Percentiles rank a stretch among this genome's conserved stretches.
Conservation (phyloP, 1,284 basidiomycete species). For the Tranzscheliella williamsii region DNA sequence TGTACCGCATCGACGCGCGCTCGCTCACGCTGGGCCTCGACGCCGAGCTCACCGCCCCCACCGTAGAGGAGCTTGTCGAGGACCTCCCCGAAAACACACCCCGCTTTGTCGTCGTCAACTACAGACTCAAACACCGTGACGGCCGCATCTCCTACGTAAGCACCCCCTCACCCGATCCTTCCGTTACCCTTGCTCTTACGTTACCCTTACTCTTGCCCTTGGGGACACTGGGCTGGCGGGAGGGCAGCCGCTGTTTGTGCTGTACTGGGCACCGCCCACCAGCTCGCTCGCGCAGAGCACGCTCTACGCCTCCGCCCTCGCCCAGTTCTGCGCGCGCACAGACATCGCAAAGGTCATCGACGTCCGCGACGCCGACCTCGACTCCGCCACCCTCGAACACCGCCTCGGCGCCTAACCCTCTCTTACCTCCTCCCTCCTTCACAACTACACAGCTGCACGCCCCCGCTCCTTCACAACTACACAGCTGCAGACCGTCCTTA, state of each 20-base stretch:
- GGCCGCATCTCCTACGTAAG: constrained; percentile 75
- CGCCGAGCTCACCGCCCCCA: constrained; percentile 29
- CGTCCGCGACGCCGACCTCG: constrained; percentile 46
- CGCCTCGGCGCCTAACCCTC: constrained; percentile 38
- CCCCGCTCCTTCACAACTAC: too few relatives aligned
- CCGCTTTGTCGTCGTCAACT: constrained; percentile 81
- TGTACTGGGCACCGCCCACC: constrained; percentile 55
- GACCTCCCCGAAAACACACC: constrained; percentile 89
- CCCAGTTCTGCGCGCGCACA: constrained; percentile 43
- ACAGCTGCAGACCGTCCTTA: too few relatives aligned
- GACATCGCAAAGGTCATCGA: constrained; percentile 57
- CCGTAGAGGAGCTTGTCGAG: constrained; percentile 50
- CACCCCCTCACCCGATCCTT: background rate
- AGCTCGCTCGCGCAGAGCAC: constrained; percentile 50
- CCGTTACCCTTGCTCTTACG: background rate
- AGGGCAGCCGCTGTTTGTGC: constrained; percentile 15
- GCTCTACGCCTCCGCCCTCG: constrained; percentile 57
- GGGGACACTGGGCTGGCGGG: background rate
- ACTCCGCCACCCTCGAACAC: constrained; percentile 21
- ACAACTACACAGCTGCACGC: background rate
- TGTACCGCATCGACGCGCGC: constrained; percentile 55
- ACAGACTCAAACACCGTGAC: constrained; percentile 78
- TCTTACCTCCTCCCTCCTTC: background rate
- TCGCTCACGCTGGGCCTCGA: constrained; percentile 48
- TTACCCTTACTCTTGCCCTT: background rate